Percentiles rank a stretch among this genome's conserved stretches.
These are phyloP conservation scores for Truncatella angustata DNA, from an alignment of 2,329 filamentous ascomycete genomes.

Conservation along the genomic window DNA sequence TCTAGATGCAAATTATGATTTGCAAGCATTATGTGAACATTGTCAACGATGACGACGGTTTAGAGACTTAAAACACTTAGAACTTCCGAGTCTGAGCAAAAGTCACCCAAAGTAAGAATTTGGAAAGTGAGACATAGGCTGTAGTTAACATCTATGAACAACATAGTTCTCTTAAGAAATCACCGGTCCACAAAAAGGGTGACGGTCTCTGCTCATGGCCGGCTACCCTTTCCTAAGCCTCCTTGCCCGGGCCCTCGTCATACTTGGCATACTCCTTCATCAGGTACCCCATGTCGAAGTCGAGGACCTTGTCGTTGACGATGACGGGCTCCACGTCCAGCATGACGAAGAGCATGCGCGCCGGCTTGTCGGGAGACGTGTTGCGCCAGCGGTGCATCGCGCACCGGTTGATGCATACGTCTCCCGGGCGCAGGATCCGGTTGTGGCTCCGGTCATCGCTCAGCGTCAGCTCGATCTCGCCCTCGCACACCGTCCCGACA, in stretches of 20 bases:
- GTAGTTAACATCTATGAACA: too few relatives aligned
- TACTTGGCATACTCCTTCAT: constrained; percentile 22
- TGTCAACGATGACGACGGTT: too few relatives aligned
- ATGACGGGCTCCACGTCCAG: constrained; percentile 18
- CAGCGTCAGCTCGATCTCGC: constrained; percentile 40
- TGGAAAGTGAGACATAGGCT: too few relatives aligned
- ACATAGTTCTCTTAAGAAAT: too few relatives aligned
- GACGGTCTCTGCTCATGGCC: too few relatives aligned
- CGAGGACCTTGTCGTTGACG: constrained; percentile 16
- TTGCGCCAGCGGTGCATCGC: constrained; percentile 41
- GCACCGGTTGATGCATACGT: constrained; percentile 43
- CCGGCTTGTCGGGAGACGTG: constrained; percentile 32
- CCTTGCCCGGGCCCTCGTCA: constrained; percentile 2
- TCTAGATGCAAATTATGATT: too few relatives aligned
- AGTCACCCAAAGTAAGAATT: too few relatives aligned
- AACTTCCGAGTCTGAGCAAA: too few relatives aligned
- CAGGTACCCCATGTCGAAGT: constrained; percentile 19
- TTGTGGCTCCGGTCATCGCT: constrained; percentile 39
- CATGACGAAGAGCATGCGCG: constrained; percentile 33
- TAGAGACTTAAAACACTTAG: too few relatives aligned
- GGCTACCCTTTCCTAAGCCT: too few relatives aligned
- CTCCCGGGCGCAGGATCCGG: constrained; percentile 36
- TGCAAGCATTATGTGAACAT: too few relatives aligned
- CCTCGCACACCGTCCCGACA: constrained; percentile 45
- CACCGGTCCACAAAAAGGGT: too few relatives aligned